Evolutionary conservation across 805 yeast species (phyloP), one percentile per base, ranked within the genome.

Genomic region (Candida maesae): DNA sequence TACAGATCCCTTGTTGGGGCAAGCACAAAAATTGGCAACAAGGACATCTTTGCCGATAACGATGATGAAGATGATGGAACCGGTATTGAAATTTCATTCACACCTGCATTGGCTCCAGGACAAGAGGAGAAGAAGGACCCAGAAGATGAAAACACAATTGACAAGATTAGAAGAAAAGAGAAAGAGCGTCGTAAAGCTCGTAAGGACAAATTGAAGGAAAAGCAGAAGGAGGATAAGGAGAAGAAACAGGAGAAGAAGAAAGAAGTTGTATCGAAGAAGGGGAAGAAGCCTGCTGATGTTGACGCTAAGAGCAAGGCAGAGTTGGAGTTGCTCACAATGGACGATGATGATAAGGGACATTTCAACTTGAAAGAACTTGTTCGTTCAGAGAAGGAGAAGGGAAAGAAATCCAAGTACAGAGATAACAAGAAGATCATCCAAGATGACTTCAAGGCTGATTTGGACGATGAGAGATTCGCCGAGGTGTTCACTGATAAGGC

Each of bases 41-140:
- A 52, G 31, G 52, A 68, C 16, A 56, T 70, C 6, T 66, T 70
- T 39, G 59, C 61, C 3, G 17, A 24, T 17, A 38, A 13, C 10
- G 40, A 30, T 28, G 31, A 12, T 15, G 31, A 89, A 56, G 86
- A 91, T 89, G 55, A 59, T 10, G 58, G 53, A 17, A 60, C 52
- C 12, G 75, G 67, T 12, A 85, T 93, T 88, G 98, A 93, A 61
- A 86, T 93, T 53, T 89, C 97, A 0, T 93, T 93, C 63, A 88
- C 90, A 28, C 96, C 98, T 2, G 97, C 87, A 3, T 65, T 58
- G 16, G 65, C 56, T 29, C 64, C 55, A 3, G 53, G 60, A 18
- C 55, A 60, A 10, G 67, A 58, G 4, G 50, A 34, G 19, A 44
- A 45, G 17, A 46, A 64, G 36, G 63, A 56, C 28, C 70, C 56